Conservation (phyloP, 2,329 filamentous ascomycete genomes). For the Fusarium continuum region DNA sequence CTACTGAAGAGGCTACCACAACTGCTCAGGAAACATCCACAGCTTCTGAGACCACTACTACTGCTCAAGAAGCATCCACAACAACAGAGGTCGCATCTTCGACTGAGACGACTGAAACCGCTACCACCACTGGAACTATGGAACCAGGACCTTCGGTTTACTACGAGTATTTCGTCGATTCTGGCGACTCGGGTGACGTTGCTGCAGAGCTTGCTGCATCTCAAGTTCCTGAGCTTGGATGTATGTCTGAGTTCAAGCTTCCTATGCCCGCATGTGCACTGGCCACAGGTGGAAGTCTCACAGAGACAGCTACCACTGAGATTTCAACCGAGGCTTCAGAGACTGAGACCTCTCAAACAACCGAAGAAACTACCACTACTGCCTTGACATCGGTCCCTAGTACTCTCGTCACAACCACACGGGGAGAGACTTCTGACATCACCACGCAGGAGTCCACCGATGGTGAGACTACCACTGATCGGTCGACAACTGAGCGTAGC, state of each 20-base stretch:
- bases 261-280: background rate
- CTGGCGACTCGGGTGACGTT: background rate
- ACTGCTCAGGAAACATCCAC: background rate
- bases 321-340: background rate
- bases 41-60: background rate
- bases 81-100: background rate
- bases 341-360: background rate
- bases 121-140: background rate
- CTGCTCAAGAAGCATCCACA: background rate
- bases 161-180: background rate
- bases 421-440: background rate
- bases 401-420: background rate
- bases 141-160: background rate
- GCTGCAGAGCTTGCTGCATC: background rate
- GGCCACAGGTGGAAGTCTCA: background rate
- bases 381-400: background rate
- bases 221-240: background rate
- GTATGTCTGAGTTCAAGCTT: background rate
- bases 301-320: background rate
- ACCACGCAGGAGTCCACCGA: background rate
- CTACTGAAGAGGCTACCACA: background rate
- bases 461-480: background rate
- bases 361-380: background rate
- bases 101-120: background rate
- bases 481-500: background rate